Evolutionary conservation across 495 filamentous ascomycete genomes (phyloP).

Genomic region (Podospora pseudocomata): DNA sequence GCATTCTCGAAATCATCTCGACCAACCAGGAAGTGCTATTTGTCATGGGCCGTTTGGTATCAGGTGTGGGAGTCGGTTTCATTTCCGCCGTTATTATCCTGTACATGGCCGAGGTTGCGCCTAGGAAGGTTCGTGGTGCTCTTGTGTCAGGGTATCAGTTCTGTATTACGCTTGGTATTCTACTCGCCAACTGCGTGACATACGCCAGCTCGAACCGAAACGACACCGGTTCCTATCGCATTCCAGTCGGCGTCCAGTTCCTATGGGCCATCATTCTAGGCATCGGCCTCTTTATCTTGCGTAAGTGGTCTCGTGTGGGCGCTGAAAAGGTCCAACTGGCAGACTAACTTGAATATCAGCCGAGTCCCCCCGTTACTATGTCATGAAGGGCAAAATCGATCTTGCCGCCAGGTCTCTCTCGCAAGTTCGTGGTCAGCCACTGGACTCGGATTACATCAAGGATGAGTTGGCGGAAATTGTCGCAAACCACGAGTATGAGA

Average conservation of each 20-base stretch:
- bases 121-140: conserved; percentile 65
- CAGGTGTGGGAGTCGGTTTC: conserved; percentile 69
- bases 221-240: conserved; percentile 67
- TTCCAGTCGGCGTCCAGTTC: conserved; percentile 67
- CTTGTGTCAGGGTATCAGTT: conserved; percentile 76
- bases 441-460: conserved; percentile 60
- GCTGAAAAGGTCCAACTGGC: neutral
- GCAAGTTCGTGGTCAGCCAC: conserved; percentile 61
- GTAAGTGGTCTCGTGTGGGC: conserved; percentile 18
- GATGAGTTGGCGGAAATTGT: conserved; percentile 75
- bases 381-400: conserved; percentile 67
- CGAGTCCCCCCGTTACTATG: conserved; percentile 76
- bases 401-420: conserved; percentile 58
- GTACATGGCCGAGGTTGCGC: conserved; percentile 68
- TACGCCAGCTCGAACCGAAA: conserved; percentile 61
- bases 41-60: conserved; percentile 63
- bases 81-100: conserved; percentile 68
- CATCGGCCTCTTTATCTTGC: conserved; percentile 57
- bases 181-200: conserved; percentile 68
- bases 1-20: conserved; percentile 54
- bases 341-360: conserved; percentile 31
- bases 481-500: conserved; percentile 77
- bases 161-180: conserved; percentile 69
- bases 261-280: conserved; percentile 66
- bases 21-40: conserved; percentile 42